Evolutionary conservation across 2,329 filamentous ascomycete species (phyloP).

Genomic region (Eutypella sp.): DNA sequence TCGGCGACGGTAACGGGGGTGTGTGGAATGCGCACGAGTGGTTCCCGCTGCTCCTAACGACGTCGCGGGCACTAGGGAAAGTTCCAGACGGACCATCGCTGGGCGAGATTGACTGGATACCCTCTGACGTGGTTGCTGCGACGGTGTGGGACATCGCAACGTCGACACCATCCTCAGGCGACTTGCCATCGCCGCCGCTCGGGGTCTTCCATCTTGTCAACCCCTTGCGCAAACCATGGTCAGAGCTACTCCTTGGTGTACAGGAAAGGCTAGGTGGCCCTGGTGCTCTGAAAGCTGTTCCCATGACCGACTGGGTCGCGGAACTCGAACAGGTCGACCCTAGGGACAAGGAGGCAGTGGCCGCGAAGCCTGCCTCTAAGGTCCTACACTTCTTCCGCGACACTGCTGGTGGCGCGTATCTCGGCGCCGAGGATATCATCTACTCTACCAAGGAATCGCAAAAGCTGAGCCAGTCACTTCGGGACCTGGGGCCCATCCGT

Average conservation of each 20-base stretch:
- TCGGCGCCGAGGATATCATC: not conserved
- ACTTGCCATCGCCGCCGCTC: not conserved
- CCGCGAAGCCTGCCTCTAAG: not conserved
- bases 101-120: slow-evolving; percentile 15
- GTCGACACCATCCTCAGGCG: not conserved
- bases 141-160: not conserved
- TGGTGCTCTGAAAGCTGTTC: not conserved
- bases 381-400: not conserved
- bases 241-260: not conserved
- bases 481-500: not conserved
- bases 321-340: not conserved
- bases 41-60: slow-evolving; percentile 15
- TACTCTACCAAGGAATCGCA: not conserved
- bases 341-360: not conserved
- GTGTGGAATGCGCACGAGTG: slow-evolving; percentile 16
- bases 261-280: not conserved
- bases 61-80: slow-evolving; percentile 4
- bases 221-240: not conserved
- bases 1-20: slow-evolving; percentile 1
- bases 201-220: not conserved
- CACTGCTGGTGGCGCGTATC: not conserved
- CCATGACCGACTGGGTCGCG: not conserved
- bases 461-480: not conserved
- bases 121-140: slow-evolving; percentile 8
- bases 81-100: not conserved